Percentiles rank a stretch among this genome's conserved stretches.
Conservation (phyloP, 2,329 filamentous ascomycete species). For the Beauveria sp. region DNA sequence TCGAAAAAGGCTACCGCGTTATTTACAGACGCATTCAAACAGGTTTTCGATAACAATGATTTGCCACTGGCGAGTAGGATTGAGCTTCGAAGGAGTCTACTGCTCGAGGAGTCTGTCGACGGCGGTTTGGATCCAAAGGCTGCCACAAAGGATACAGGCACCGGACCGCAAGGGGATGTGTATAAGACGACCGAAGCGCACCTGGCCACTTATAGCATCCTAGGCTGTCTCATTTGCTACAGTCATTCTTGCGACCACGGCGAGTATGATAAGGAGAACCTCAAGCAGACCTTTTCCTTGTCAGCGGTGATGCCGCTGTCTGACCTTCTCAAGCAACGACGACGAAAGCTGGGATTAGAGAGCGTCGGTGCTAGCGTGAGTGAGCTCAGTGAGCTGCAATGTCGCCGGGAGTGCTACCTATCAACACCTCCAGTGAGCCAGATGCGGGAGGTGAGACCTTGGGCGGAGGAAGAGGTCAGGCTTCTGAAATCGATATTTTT, state of each 20-base stretch:
- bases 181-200: conserved; percentile 38
- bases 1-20: conserved; percentile 37
- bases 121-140: conserved; percentile 47
- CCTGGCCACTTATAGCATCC: conserved; percentile 46
- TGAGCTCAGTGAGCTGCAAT: neutral
- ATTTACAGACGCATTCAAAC: conserved; percentile 51
- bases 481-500: conserved; percentile 41
- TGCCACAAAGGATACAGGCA: conserved; percentile 37
- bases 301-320: neutral
- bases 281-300: conserved; percentile 47
- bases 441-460: conserved; percentile 18
- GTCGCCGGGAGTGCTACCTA: neutral
- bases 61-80: conserved; percentile 30
- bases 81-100: conserved; percentile 43
- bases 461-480: conserved; percentile 42
- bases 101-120: conserved; percentile 47
- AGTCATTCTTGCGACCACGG: conserved; percentile 56
- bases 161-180: conserved; percentile 27
- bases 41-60: conserved; percentile 38
- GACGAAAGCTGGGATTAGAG: neutral
- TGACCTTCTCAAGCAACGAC: neutral
- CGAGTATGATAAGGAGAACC: conserved; percentile 46
- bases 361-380: neutral
- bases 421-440: neutral
- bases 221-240: conserved; percentile 52